Percentiles rank a stretch among this genome's conserved stretches.
Evolutionary conservation across 768 basidiomycete genomes (phyloP).

Genomic region (Russula ochroleuca): DNA sequence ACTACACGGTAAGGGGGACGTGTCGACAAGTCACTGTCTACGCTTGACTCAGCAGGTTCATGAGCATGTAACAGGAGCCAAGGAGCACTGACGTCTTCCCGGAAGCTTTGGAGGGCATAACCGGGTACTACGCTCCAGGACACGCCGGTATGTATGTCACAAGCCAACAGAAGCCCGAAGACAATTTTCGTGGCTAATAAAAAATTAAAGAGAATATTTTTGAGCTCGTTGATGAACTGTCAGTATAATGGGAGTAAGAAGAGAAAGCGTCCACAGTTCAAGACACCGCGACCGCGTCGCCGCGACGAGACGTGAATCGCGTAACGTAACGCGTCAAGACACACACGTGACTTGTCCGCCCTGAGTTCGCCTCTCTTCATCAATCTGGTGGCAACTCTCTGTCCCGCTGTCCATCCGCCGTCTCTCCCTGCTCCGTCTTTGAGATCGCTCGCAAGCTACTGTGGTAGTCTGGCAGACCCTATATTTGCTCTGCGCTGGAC

Average conservation of each 20-base stretch:
- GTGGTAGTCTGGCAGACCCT: not conserved
- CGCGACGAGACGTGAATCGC: constrained; percentile 4
- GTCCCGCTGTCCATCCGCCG: not conserved
- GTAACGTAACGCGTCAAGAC: constrained; percentile 11
- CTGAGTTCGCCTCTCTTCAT: not conserved
- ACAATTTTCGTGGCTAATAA: not conserved
- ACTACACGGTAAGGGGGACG: not conserved
- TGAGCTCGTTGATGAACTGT: not conserved
- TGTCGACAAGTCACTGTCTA: constrained; percentile 11
- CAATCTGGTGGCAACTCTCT: not conserved
- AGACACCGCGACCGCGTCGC: not conserved
- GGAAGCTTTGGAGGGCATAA: constrained; percentile 1
- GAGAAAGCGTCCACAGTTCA: not conserved
- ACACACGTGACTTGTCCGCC: constrained; percentile 11
- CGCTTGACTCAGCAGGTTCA: not conserved
- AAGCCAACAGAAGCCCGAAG: not conserved
- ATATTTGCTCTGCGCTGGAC: constrained; percentile 19
- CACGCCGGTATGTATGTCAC: not conserved
- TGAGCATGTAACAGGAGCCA: not conserved
- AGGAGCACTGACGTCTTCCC: constrained; percentile 16
- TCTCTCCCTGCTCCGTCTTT: not conserved
- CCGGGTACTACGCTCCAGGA: not conserved
- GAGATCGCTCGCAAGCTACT: not conserved
- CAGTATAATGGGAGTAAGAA: not conserved
- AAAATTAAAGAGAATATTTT: not conserved